These are phyloP conservation scores for Talaromyces sp. DNA, from an alignment of 2,329 filamentous ascomycete genomes.

Conservation along the genomic window DNA sequence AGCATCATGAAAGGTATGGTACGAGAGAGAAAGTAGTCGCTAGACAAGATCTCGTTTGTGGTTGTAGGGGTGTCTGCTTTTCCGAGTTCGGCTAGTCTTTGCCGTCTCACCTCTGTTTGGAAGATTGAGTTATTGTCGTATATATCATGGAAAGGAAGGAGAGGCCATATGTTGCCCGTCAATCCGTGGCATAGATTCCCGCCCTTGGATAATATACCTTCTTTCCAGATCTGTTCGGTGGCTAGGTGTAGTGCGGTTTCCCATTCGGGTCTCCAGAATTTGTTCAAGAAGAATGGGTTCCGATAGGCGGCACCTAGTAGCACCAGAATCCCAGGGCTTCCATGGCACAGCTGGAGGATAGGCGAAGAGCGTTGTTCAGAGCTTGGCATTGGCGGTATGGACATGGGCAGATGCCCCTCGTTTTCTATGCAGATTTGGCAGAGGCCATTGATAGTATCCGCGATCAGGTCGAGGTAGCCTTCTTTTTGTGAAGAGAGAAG, in stretches of 20 bases:
- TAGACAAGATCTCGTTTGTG: slow-evolving; percentile 17
- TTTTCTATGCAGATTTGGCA: slow-evolving; percentile 30
- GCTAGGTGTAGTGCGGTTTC: slow-evolving; percentile 29
- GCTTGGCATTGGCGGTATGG: slow-evolving; percentile 26
- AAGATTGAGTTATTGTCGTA: slow-evolving; percentile 26
- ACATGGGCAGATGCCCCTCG: slow-evolving; percentile 35
- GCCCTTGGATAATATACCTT: slow-evolving; percentile 39
- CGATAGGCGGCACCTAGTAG: slow-evolving; percentile 31
- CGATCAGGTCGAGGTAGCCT: slow-evolving; percentile 28
- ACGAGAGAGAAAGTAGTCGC: slow-evolving; percentile 35
- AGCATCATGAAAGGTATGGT: slow-evolving; percentile 35
- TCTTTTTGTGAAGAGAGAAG: slow-evolving; percentile 23
- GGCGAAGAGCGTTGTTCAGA: slow-evolving; percentile 18
- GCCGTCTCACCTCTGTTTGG: slow-evolving; percentile 1
- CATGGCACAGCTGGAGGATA: slow-evolving; percentile 40
- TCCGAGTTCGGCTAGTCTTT: slow-evolving; percentile 14
- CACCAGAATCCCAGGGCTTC: slow-evolving; percentile 33
- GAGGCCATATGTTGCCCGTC: slow-evolving; percentile 38
- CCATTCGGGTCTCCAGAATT: slow-evolving; percentile 36
- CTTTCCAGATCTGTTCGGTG: slow-evolving; percentile 35
- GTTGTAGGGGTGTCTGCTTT: slow-evolving; percentile 4
- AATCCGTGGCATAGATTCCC: slow-evolving; percentile 39
- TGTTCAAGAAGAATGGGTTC: slow-evolving; percentile 20
- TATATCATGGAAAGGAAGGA: slow-evolving; percentile 32
- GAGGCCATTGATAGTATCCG: slow-evolving; percentile 31